These are phyloP conservation scores for Aquilaria yunnanensis DNA, from an alignment of 345 rosid genomes.

Conservation along the genomic window DNA sequence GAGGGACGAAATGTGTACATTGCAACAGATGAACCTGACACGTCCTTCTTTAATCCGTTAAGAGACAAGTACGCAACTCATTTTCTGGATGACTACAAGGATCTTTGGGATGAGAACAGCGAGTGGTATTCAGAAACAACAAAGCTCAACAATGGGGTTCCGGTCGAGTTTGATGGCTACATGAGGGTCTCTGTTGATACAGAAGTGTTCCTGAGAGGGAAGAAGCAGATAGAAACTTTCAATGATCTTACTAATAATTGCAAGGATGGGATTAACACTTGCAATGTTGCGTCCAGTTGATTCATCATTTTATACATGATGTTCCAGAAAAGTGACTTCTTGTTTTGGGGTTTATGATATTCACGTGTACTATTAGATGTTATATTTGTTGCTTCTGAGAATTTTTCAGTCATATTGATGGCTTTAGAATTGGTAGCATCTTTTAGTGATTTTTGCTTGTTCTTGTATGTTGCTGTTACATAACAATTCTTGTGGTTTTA, in stretches of 20 bases:
- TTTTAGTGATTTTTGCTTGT: not conserved
- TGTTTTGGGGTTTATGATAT: constrained; percentile 9
- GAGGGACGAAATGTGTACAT: constrained; percentile 75
- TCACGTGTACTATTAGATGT: constrained; percentile 5
- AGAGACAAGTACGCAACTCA: constrained; percentile 76
- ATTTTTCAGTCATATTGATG: constrained; percentile 13
- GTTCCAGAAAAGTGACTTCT: constrained; percentile 18
- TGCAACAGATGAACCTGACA: constrained; percentile 73
- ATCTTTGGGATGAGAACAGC: constrained; percentile 74
- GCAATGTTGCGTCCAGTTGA: constrained; percentile 57
- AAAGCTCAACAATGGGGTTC: constrained; percentile 70
- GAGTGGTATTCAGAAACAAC: constrained; percentile 90
- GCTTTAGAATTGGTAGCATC: constrained; percentile 13
- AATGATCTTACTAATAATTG: constrained; percentile 79
- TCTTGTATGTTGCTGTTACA: not conserved
- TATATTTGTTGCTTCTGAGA: constrained; percentile 13
- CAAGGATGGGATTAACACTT: constrained; percentile 78
- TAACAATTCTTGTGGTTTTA: too few relatives aligned
- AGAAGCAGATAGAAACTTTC: constrained; percentile 88
- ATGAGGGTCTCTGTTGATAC: constrained; percentile 87
- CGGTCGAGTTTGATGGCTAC: constrained; percentile 90
- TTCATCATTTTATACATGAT: not conserved
- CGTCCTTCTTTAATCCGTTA: constrained; percentile 62
- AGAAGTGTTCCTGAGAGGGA: constrained; percentile 90
- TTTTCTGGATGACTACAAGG: constrained; percentile 72